Evolutionary conservation across 2,329 filamentous ascomycete species (phyloP).

Genomic region (Penicillium polonicum): DNA sequence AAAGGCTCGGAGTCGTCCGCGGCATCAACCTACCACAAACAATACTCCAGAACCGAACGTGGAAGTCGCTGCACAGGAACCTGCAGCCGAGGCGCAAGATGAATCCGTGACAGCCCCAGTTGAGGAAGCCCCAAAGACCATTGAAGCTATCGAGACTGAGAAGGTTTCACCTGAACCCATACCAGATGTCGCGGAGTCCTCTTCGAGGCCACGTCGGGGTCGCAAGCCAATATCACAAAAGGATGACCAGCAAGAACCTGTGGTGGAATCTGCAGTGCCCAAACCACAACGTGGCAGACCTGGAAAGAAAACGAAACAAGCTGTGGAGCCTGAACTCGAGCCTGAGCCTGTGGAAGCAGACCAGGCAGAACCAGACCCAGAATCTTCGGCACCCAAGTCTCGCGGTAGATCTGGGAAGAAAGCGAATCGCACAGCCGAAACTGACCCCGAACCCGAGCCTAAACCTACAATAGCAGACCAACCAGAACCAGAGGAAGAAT

Average conservation of each 20-base stretch:
- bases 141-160: neutral
- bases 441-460: conserved; percentile 1
- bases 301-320: conserved; percentile 2
- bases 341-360: neutral
- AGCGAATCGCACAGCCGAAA: neutral
- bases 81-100: neutral
- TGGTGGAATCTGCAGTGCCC: conserved; percentile 10
- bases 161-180: neutral
- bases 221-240: conserved; percentile 11
- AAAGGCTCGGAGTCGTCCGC: neutral
- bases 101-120: neutral
- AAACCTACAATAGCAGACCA: neutral
- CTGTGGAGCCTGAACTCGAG: conserved; percentile 8
- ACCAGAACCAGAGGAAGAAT: neutral
- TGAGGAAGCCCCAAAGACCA: conserved; percentile 2
- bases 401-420: conserved; percentile 12
- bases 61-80: neutral
- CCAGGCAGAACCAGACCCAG: neutral
- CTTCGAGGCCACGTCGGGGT: neutral
- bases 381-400: conserved; percentile 3
- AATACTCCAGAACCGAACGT: neutral
- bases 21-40: neutral
- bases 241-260: conserved; percentile 4
- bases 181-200: neutral
- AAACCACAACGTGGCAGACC: conserved; percentile 10